A percentile compares a stretch with the other conserved stretches of the same genome.
Evolutionary conservation across 495 filamentous ascomycete species (phyloP).

Genomic region (Penicillium cinerascens): DNA sequence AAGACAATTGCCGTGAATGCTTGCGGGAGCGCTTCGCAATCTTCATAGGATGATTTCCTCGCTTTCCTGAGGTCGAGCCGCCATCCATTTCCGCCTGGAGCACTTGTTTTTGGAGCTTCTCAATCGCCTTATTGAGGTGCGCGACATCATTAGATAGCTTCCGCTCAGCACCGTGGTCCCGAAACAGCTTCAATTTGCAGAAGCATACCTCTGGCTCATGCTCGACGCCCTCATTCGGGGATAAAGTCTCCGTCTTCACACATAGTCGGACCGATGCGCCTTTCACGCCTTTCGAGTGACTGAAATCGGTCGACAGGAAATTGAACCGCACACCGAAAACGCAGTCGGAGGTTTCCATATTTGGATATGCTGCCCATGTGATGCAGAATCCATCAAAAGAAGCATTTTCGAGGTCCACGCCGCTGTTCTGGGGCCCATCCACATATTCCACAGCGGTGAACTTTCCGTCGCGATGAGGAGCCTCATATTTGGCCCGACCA

Average conservation of each 20-base stretch:
- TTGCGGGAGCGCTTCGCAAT: neutral
- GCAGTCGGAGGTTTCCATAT: constrained; percentile 61
- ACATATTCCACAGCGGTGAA: constrained; percentile 78
- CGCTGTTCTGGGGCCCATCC: constrained; percentile 66
- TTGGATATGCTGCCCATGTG: constrained; percentile 71
- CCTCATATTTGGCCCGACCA: constrained; percentile 78
- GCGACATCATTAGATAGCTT: constrained; percentile 93
- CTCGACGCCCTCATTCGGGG: constrained; percentile 37
- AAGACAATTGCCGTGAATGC: neutral
- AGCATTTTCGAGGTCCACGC: constrained; percentile 73
- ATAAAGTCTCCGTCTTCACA: constrained; percentile 72
- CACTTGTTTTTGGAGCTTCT: constrained; percentile 90
- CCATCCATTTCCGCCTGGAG: neutral
- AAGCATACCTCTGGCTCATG: constrained; percentile 68
- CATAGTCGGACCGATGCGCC: constrained; percentile 91
- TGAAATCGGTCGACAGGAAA: constrained; percentile 97
- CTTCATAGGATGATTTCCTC: neutral
- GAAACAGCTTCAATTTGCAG: constrained; percentile 94
- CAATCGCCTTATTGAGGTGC: constrained; percentile 89
- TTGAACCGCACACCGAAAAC: constrained; percentile 90
- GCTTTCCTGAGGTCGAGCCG: neutral
- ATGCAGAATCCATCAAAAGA: constrained; percentile 93
- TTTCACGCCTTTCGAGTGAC: constrained; percentile 96
- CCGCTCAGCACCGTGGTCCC: constrained; percentile 93
- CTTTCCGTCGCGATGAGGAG: constrained; percentile 46